Base-by-base conservation (phyloP, 306 rosid species). In the Prunus padus region DNA sequence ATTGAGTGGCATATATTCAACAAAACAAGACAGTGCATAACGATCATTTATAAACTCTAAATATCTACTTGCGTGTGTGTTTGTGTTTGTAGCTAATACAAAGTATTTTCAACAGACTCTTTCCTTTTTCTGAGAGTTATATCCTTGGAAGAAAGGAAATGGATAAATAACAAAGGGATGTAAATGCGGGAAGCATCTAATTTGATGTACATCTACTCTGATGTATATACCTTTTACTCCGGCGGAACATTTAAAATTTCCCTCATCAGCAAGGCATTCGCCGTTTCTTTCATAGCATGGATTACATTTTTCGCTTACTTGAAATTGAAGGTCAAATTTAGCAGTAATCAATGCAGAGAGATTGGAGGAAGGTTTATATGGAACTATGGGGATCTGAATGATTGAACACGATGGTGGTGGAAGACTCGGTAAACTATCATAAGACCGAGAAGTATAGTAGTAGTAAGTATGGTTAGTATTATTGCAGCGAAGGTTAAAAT, bases 281-380 rank as follows among this genome's bases (percentile, higher is more conserved):
- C 54, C 71, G 23, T 3, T 28, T 12, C 20, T 2, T 3, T 2
- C 0, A 0, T 0, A 0, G 19, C 75, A 72, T 0, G 0, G 0
- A 4, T 0, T 2, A 28, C 82, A 78, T 4, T 26, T 12, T 3
- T 0, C 0, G 2, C 28, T 23, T 18, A 18, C 12, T 26, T 0
- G 3, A 40, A 52, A 13, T 3, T 1, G 0, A 64, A 78, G n/a
- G 1, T 0, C 0, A n/a, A 78, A 63, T 10, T 0, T 10, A 63
- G n/a, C n/a, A n/a, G 60, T 2, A 1, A 3, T 10, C 76, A 22
- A 72, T 15, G 18, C 0, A 3, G 3, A 0, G 3, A 9, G 18
- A 5, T 0, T 16, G 0, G 0, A 0, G 7, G 1, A 0, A 25
- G 56, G 8, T 2, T 4, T 12, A 4, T 11, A 0, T 2, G 7